These are phyloP conservation scores for Apocynum venetum DNA, from an alignment of 257 asterid species.

Conservation along the genomic window DNA sequence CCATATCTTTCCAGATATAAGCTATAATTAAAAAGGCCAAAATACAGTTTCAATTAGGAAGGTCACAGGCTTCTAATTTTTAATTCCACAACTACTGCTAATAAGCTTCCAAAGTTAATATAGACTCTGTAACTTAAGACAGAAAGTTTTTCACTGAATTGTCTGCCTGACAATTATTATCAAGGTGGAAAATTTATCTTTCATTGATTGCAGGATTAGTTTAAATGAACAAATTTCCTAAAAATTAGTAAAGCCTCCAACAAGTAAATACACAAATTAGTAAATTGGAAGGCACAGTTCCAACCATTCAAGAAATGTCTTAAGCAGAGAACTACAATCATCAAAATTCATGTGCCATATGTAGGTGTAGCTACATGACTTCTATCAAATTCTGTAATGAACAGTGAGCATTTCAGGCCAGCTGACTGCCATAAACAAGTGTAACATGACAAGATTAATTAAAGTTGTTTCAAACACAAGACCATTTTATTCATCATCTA, in stretches of 20 bases:
- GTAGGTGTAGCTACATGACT: not conserved
- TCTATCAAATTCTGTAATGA: not conserved
- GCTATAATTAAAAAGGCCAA: not conserved
- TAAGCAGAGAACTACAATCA: not conserved
- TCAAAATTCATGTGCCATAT: not conserved
- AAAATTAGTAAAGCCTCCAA: not conserved
- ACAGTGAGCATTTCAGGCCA: not conserved
- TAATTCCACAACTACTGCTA: not conserved
- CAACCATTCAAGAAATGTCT: not conserved
- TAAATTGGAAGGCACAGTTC: constrained; percentile 1
- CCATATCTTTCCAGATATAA: not conserved
- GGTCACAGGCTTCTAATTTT: not conserved
- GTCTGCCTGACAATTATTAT: not conserved
- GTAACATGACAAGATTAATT: not conserved
- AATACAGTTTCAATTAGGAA: not conserved
- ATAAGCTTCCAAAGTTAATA: not conserved
- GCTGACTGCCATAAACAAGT: not conserved
- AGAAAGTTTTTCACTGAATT: not conserved
- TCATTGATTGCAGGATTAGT: not conserved
- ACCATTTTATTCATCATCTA: not conserved
- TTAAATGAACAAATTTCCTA: not conserved
- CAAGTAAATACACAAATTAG: not conserved
- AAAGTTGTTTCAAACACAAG: not conserved
- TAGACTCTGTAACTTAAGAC: not conserved
- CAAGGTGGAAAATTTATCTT: not conserved